phyloP scores from a whole-genome alignment of 1,139 yeast genomes.

The Zygoascus hellenicus region DNA sequence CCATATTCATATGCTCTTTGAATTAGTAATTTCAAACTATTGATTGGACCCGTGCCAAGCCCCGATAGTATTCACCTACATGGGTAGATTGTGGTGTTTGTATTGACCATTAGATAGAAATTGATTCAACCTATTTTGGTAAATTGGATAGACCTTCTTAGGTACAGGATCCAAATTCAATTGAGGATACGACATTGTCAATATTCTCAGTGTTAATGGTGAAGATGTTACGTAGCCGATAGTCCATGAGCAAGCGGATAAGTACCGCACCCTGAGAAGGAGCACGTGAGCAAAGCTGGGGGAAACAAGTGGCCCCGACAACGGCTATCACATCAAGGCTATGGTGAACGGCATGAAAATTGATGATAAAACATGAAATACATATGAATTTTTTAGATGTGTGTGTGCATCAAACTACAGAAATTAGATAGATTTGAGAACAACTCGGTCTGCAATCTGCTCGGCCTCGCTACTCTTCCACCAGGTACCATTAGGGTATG shows the following conservation, averaged over 20 bases:
- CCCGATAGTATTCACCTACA: conserved; percentile 31
- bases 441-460: conserved; percentile 17
- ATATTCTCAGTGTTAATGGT: no score
- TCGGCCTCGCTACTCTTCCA: conserved; percentile 33
- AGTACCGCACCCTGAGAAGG: neutral
- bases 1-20: conserved; percentile 51
- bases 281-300: neutral
- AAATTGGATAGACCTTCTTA: conserved; percentile 78
- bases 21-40: neutral
- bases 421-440: conserved; percentile 10
- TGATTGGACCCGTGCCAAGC: neutral
- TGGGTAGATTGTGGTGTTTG: conserved; percentile 63
- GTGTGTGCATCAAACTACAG: neutral
- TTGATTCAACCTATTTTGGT: conserved; percentile 70
- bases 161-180: conserved; percentile 50
- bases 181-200: conserved; percentile 14
- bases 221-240: no score
- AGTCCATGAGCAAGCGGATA: no score
- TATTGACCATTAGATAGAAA: conserved; percentile 72
- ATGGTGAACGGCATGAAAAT: neutral
- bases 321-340: neutral
- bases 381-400: neutral
- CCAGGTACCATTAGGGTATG: conserved; percentile 36
- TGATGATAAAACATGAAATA: neutral
- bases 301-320: neutral